A percentile compares a stretch with the other conserved stretches of the same genome.
phyloP scores from a whole-genome alignment of 768 basidiomycete species.

The Naganishia randhawae region DNA sequence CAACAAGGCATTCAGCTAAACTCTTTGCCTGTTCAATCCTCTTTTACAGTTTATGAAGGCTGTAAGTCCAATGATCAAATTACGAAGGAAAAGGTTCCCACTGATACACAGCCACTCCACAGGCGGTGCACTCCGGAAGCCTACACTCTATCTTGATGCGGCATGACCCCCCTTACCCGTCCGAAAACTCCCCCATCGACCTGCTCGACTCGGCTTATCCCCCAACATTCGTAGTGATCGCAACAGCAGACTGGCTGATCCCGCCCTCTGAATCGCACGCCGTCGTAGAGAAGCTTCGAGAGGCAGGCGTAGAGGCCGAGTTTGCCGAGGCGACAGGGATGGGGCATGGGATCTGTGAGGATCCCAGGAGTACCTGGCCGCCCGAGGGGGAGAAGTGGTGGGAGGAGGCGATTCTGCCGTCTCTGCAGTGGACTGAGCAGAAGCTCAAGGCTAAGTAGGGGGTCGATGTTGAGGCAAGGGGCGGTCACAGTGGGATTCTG shows the following conservation, averaged over 20 bases:
- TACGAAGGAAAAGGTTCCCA: background rate
- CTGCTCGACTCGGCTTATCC: conserved; percentile 25
- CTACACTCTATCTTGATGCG: conserved; percentile 3
- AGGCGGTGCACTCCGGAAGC: background rate
- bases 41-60: background rate
- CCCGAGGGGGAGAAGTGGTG: conserved; percentile 28
- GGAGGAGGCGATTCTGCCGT: conserved; percentile 27
- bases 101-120: background rate
- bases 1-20: background rate
- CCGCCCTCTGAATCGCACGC: conserved; percentile 1
- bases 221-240: conserved; percentile 21
- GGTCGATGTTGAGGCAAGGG: background rate
- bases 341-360: conserved; percentile 28
- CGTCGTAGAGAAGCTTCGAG: conserved; percentile 9
- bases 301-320: conserved; percentile 9
- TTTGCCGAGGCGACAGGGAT: conserved; percentile 23
- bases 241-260: conserved; percentile 25
- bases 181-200: conserved; percentile 16
- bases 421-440: conserved; percentile 15
- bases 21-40: background rate
- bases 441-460: background rate
- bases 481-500: background rate
- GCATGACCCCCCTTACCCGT: conserved; percentile 21
- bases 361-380: conserved; percentile 16
- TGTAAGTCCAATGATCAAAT: background rate